Evolutionary conservation across 2,329 filamentous ascomycete species (phyloP).

Genomic region (Fusarium denticulatum): DNA sequence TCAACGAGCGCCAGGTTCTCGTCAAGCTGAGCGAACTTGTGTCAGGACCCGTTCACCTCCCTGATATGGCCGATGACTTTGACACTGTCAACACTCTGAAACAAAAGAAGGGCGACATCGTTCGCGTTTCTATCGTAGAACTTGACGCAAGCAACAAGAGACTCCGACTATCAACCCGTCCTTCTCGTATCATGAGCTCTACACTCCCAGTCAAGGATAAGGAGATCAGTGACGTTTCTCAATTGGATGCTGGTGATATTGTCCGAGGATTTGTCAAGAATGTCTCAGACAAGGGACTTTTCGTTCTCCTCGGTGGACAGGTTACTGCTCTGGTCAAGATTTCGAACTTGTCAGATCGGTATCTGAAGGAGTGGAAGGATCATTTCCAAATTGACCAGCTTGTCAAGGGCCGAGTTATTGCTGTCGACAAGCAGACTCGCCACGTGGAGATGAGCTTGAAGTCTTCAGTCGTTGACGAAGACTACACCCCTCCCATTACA

Average conservation of each 20-base stretch:
- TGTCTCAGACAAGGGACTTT: constrained; percentile 87
- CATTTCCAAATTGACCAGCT: constrained; percentile 89
- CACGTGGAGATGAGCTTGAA: constrained; percentile 90
- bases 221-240: constrained; percentile 76
- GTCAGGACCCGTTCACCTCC: constrained; percentile 81
- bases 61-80: constrained; percentile 89
- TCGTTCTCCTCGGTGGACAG: constrained; percentile 83
- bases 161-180: constrained; percentile 81
- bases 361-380: constrained; percentile 95
- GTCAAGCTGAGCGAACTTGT: constrained; percentile 86
- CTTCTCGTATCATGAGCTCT: constrained; percentile 90
- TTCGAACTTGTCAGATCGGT: constrained; percentile 88
- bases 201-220: constrained; percentile 81
- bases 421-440: constrained; percentile 72
- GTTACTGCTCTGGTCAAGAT: constrained; percentile 87
- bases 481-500: constrained; percentile 78
- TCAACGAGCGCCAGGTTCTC: constrained; percentile 83
- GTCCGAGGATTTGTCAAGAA: constrained; percentile 93
- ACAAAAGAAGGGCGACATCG: constrained; percentile 84
- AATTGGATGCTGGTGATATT: constrained; percentile 80
- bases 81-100: constrained; percentile 78
- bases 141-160: constrained; percentile 87
- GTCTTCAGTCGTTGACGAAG: constrained; percentile 80
- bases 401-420: constrained; percentile 84
- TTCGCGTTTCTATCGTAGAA: constrained; percentile 85